Evolutionary conservation across 1,284 basidiomycete genomes (phyloP), one percentile per base, ranked within the genome.

Genomic region (Trametes sp.): DNA sequence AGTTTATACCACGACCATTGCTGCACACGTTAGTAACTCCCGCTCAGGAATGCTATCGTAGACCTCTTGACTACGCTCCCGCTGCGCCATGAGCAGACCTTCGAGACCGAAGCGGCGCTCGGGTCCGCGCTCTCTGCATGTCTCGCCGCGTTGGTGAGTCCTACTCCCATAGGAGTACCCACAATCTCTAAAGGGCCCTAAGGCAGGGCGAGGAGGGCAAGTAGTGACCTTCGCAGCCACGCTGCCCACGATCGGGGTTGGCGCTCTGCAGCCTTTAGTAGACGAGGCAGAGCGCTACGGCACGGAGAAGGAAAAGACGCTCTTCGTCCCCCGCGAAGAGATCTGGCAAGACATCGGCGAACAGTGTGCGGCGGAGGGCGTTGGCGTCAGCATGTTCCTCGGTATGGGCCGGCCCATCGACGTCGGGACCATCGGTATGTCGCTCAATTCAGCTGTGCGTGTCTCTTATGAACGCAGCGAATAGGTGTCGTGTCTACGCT

Each of bases 381-480:
- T 99, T 41, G 97, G 95, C 1, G 88, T 98, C 64, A 96, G 90
- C 73, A 82, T 95, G 75, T 97, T 98, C 78, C 81, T 98, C 38
- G 94, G 94, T 61, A 94, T 94, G 56, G 87, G 81, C 63, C 87
- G 88, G 74, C 92, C 89, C 70, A 90, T 95, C 68, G 97, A 99
- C 76, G 81, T 98, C 1, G 97, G 92, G 1, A 94, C 93, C 1
- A 87, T 99, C 61, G 92, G 94, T 90, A 67, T 54, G 82, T 73
- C n/a, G 0, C 10, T 21, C 6, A 13, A 19, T 10, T 45, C 8
- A 1, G 19, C 6, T 0, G 9, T 9, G 26, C 13, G 23, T 2
- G 10, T 6, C 10, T 45, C 9, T 26, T 1, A 46, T 45, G 7
- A 26, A 31, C 51, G 14, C 13, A 8, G 1, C 44, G 33, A 41